Evolutionary conservation across 1,139 yeast species (phyloP).

Genomic region (Diutina siamensis): DNA sequence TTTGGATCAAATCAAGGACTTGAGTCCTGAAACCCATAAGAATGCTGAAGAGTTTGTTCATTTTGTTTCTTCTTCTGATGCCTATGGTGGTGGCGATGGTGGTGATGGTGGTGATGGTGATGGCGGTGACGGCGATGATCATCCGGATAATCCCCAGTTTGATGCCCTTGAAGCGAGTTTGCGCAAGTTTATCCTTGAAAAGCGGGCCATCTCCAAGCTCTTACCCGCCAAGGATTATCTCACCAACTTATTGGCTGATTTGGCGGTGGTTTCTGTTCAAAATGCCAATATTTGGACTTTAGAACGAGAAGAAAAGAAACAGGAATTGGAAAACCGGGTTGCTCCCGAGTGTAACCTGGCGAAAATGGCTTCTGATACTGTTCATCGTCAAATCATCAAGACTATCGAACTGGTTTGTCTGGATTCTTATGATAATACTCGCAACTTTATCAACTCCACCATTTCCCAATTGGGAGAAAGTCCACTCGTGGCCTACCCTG

Average conservation of each 20-base stretch:
- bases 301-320: conserved; percentile 13
- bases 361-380: conserved; percentile 37
- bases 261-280: conserved; percentile 44
- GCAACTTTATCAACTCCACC: conserved; percentile 38
- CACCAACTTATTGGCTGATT: conserved; percentile 55
- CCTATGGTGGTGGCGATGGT: conserved; percentile 21
- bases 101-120: conserved; percentile 18
- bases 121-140: conserved; percentile 19
- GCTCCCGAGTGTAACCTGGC: conserved; percentile 55
- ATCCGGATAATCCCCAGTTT: conserved; percentile 44
- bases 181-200: conserved; percentile 78
- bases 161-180: conserved; percentile 77
- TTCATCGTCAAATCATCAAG: conserved; percentile 49
- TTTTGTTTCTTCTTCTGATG: conserved; percentile 52
- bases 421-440: conserved; percentile 51
- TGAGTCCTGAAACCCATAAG: conserved; percentile 88
- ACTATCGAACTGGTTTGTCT: conserved; percentile 52
- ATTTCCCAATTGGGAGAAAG: conserved; percentile 46
- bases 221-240: conserved; percentile 87
- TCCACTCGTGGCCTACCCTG: conserved; percentile 46
- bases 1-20: conserved; percentile 72
- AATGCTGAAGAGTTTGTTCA: conserved; percentile 88
- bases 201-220: conserved; percentile 78
- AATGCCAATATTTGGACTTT: conserved; percentile 39
- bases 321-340: conserved; percentile 39